Conservation (phyloP, 2,329 filamentous ascomycete genomes). For the Diaporthe citri region DNA sequence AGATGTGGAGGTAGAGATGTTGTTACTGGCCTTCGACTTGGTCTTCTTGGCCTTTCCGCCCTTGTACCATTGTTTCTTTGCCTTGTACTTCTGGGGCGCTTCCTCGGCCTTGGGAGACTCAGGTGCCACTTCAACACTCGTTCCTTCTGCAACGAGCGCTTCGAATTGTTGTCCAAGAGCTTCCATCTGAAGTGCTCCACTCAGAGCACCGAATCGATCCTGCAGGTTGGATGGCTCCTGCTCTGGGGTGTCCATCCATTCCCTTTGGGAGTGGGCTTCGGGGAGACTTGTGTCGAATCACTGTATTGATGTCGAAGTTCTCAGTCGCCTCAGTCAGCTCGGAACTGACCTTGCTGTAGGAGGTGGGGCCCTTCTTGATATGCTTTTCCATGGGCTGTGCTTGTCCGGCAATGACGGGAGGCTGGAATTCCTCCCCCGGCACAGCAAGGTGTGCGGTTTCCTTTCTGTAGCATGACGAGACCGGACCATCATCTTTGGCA, state of each 20-base stretch:
- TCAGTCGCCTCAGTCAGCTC: conserved; percentile 27
- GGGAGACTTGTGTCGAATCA: conserved; percentile 35
- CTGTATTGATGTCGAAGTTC: conserved; percentile 23
- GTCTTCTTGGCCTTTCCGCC: conserved; percentile 8
- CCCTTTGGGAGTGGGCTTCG: conserved; percentile 13
- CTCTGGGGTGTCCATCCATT: conserved; percentile 3
- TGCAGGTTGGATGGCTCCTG: conserved; percentile 7
- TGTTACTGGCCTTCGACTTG: conserved; percentile 16
- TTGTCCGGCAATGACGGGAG: not conserved
- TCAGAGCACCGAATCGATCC: conserved; percentile 16
- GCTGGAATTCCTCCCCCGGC: conserved; percentile 18
- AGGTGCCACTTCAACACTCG: not conserved
- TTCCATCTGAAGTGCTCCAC: conserved; percentile 2
- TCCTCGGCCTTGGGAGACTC: not conserved
- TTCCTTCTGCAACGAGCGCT: not conserved
- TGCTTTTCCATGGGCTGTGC: not conserved
- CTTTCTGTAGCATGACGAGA: conserved; percentile 8
- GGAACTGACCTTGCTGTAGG: conserved; percentile 30
- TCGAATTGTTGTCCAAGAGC: not conserved
- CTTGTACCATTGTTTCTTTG: not conserved
- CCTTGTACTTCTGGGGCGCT: not conserved
- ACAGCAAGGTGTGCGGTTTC: conserved; percentile 6
- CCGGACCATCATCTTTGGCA: not conserved
- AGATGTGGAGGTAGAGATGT: not conserved
- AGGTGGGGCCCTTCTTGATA: not conserved